Percentiles rank a stretch among this genome's conserved stretches.
Conservation (phyloP, 768 basidiomycete genomes). For the Russula ochroleuca region DNA sequence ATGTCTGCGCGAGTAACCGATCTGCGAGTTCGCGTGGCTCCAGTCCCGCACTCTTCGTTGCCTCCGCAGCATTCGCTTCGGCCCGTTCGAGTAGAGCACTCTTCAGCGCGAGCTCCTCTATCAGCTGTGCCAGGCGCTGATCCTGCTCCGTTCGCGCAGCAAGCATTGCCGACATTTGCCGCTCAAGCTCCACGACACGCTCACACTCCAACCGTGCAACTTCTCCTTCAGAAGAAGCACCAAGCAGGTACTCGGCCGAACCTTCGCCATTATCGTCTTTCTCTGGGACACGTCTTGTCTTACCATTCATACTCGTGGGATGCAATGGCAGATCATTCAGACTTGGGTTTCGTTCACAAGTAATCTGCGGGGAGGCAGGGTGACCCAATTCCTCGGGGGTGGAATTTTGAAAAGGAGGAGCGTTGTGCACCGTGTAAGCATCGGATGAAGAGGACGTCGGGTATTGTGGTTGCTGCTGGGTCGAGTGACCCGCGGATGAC, state of each 20-base stretch:
- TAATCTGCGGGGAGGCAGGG: conserved; percentile 57
- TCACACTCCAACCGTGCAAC: conserved; percentile 69
- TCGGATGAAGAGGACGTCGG: conserved; percentile 16
- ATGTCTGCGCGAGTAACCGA: conserved; percentile 65
- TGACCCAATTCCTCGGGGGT: conserved; percentile 59
- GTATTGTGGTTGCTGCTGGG: conserved; percentile 17
- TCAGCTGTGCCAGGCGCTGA: conserved; percentile 64
- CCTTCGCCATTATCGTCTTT: conserved; percentile 44
- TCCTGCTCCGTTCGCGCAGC: conserved; percentile 62
- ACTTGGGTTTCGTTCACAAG: conserved; percentile 37
- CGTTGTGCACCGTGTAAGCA: conserved; percentile 48
- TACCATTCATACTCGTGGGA: conserved; percentile 31
- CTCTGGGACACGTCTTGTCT: conserved; percentile 28
- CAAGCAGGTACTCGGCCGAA: too few relatives aligned
- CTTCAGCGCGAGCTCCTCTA: conserved; percentile 66
- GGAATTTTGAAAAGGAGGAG: conserved; percentile 45
- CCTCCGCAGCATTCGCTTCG: conserved; percentile 71
- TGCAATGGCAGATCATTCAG: conserved; percentile 43
- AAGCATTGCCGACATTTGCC: conserved; percentile 56
- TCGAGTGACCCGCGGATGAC: conserved; percentile 22
- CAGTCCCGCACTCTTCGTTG: conserved; percentile 67
- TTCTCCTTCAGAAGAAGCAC: conserved; percentile 55
- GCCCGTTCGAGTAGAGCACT: conserved; percentile 72
- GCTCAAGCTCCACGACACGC: conserved; percentile 70
- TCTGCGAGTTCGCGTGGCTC: conserved; percentile 74